These are phyloP conservation scores for Coemansia javaensis DNA, from an alignment of 192 early-diverging fungal species.

Conservation along the genomic window DNA sequence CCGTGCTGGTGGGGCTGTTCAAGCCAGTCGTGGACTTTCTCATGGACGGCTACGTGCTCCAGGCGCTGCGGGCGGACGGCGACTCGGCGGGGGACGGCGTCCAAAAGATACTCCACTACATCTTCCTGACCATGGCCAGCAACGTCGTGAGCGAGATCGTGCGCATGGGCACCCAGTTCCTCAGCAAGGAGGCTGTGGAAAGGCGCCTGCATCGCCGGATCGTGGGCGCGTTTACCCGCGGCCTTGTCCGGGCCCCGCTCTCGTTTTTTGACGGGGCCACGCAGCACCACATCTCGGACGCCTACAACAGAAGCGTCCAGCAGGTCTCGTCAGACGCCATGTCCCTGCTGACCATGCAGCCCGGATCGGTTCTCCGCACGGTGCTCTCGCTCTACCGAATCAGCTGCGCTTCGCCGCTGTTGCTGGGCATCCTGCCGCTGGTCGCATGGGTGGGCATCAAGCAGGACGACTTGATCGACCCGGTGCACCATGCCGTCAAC, in stretches of 20 bases:
- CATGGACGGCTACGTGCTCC: constrained; percentile 19
- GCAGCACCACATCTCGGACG: constrained; percentile 8
- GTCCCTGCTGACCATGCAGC: constrained; percentile 10
- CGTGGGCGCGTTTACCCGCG: constrained; percentile 14
- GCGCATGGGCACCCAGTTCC: neutral
- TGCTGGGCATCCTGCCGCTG: constrained; percentile 16
- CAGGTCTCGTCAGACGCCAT: constrained; percentile 6
- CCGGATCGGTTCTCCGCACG: constrained; percentile 1
- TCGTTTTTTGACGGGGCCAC: constrained; percentile 33
- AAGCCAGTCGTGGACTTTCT: constrained; percentile 13
- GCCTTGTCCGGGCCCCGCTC: constrained; percentile 26
- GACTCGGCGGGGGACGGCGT: neutral
- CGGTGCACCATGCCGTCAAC: constrained; percentile 1
- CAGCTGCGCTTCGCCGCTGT: constrained; percentile 8
- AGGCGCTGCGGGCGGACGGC: constrained; percentile 11
- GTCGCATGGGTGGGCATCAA: constrained; percentile 8
- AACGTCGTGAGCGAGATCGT: neutral
- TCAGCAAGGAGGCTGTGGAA: constrained; percentile 4
- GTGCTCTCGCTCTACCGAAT: constrained; percentile 23
- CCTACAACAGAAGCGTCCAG: constrained; percentile 10
- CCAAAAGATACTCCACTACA: constrained; percentile 10
- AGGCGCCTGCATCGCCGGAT: constrained; percentile 11
- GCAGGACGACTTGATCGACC: neutral
- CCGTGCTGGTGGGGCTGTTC: constrained; percentile 15
- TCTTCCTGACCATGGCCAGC: constrained; percentile 20